A percentile compares a stretch with the other conserved stretches of the same genome.
Evolutionary conservation across 2,329 filamentous ascomycete genomes (phyloP).

Genomic region (Fusarium acutatum): DNA sequence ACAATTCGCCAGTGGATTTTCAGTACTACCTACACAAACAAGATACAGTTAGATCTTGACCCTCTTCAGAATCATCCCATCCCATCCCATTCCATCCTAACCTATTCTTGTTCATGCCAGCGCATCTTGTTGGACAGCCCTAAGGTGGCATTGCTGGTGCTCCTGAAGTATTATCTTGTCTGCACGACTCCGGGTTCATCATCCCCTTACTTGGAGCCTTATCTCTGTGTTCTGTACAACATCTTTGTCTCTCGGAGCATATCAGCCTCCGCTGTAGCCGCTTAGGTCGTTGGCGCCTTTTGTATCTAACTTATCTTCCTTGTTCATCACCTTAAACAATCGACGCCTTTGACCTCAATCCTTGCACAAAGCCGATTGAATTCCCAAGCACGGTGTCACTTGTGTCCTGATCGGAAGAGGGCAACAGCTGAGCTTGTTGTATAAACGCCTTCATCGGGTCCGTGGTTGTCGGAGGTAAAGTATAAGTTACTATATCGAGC

Average conservation of each 20-base stretch:
- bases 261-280: neutral
- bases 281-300: neutral
- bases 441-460: slow-evolving; percentile 23
- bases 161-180: neutral
- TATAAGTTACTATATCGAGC: slow-evolving; percentile 39
- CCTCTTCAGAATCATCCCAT: slow-evolving; percentile 24
- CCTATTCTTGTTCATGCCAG: slow-evolving; percentile 15
- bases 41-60: slow-evolving; percentile 11
- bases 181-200: slow-evolving; percentile 18
- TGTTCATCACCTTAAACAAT: neutral
- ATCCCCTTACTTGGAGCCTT: neutral
- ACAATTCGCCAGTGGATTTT: neutral
- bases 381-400: slow-evolving; percentile 27
- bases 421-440: slow-evolving; percentile 7
- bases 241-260: neutral
- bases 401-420: slow-evolving; percentile 12
- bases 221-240: slow-evolving; percentile 6
- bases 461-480: slow-evolving; percentile 17
- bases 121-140: slow-evolving; percentile 28
- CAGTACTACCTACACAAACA: neutral
- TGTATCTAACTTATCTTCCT: neutral
- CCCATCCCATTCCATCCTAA: slow-evolving; percentile 6
- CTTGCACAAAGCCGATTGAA: slow-evolving; percentile 19
- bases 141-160: slow-evolving; percentile 7
- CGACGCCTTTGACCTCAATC: slow-evolving; percentile 27